Conservation (phyloP, 148 eudicot genomes). For the Rhododendron griersonianum region DNA sequence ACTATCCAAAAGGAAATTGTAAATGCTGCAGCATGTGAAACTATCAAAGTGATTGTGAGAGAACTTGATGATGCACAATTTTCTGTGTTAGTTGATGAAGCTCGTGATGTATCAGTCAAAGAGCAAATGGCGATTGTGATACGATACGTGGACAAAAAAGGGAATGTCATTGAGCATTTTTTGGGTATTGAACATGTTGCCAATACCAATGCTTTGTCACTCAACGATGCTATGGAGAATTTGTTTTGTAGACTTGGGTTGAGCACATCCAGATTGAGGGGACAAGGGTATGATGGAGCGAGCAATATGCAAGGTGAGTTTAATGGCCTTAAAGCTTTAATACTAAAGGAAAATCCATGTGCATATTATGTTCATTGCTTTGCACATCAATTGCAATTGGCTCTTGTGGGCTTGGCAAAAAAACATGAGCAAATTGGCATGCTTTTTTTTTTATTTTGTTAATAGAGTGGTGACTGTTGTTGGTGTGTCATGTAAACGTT, state of each 20-base stretch:
- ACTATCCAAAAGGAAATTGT: too few relatives aligned
- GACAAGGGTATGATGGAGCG: neutral
- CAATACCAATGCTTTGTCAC: neutral
- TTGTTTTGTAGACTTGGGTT: neutral
- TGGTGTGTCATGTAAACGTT: neutral
- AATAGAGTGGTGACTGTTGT: neutral
- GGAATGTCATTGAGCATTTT: neutral
- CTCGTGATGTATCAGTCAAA: neutral
- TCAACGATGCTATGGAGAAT: neutral
- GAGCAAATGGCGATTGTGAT: neutral
- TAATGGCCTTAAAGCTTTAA: neutral
- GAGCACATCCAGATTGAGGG: neutral
- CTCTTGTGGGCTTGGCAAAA: conserved; percentile 6
- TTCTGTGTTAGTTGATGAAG: too few relatives aligned
- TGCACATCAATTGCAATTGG: neutral
- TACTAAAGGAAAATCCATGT: neutral
- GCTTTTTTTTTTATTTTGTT: too few relatives aligned
- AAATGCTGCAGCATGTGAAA: too few relatives aligned
- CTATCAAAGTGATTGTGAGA: too few relatives aligned
- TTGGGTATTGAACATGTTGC: neutral
- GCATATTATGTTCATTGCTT: neutral
- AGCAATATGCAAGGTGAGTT: neutral
- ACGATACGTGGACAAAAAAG: neutral
- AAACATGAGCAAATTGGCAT: neutral
- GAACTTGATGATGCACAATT: too few relatives aligned